A percentile compares a stretch with the other conserved stretches of the same genome.
phyloP scores from a whole-genome alignment of 164 flowering plant species.

The Amborella trichopoda region DNA sequence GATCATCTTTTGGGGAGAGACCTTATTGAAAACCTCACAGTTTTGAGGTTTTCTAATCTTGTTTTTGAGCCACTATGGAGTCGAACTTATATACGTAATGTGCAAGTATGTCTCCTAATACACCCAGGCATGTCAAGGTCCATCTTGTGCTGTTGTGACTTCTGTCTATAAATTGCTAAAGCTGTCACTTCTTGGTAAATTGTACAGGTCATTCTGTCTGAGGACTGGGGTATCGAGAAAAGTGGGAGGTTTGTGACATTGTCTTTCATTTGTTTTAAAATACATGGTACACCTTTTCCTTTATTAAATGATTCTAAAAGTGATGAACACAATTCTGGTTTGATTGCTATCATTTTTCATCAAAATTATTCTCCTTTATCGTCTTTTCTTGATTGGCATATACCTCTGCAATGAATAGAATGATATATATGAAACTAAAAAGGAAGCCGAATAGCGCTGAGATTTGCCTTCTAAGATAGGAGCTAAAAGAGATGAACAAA shows the following conservation, averaged over 20 bases:
- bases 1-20: slow-evolving; percentile 57
- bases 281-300: too few relatives aligned
- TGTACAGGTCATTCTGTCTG: slow-evolving; percentile 46
- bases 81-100: slow-evolving; percentile 33
- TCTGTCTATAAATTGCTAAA: not conserved
- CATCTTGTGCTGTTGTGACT: not conserved
- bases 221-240: slow-evolving; percentile 27
- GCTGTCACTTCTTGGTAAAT: not conserved
- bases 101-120: slow-evolving; percentile 25
- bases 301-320: too few relatives aligned
- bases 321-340: too few relatives aligned
- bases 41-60: slow-evolving; percentile 47
- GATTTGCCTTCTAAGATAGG: too few relatives aligned
- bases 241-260: slow-evolving; percentile 44
- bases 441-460: too few relatives aligned
- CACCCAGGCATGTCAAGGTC: not conserved
- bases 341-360: too few relatives aligned
- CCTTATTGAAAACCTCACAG: slow-evolving; percentile 50
- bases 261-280: too few relatives aligned
- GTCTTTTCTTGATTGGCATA: too few relatives aligned
- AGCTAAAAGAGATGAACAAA: too few relatives aligned
- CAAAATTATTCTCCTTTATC: too few relatives aligned
- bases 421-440: too few relatives aligned
- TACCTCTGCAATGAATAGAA: too few relatives aligned
- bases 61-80: slow-evolving; percentile 65